Percentiles rank a stretch among this genome's conserved stretches.
These are phyloP conservation scores for Fusarium armeniacum DNA, from an alignment of 2,329 filamentous ascomycete species.

Conservation along the genomic window DNA sequence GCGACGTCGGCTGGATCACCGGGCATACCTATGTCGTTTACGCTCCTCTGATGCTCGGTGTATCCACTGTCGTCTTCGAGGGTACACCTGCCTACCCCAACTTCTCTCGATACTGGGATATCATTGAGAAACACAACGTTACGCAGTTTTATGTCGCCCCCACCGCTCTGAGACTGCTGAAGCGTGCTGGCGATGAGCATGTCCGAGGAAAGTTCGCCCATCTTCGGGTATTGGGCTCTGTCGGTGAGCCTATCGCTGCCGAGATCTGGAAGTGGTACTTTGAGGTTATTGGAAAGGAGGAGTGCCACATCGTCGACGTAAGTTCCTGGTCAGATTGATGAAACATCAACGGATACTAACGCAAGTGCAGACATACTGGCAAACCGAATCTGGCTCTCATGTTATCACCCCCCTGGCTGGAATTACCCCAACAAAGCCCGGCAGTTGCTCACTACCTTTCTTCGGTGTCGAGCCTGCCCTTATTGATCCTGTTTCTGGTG, in stretches of 20 bases:
- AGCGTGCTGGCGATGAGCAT: constrained; percentile 94
- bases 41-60: constrained; percentile 90
- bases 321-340: constrained; percentile 59
- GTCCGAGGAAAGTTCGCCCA: constrained; percentile 91
- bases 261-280: constrained; percentile 99
- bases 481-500: constrained; percentile 94
- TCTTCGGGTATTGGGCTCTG: constrained; percentile 90
- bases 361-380: constrained; percentile 89
- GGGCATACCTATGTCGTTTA: constrained; percentile 99
- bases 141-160: constrained; percentile 99
- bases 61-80: constrained; percentile 96
- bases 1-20: constrained; percentile 99
- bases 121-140: constrained; percentile 93
- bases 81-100: constrained; percentile 97
- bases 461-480: constrained; percentile 98
- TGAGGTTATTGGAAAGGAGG: constrained; percentile 92
- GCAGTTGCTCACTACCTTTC: constrained; percentile 95
- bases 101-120: constrained; percentile 99
- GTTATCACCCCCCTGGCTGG: constrained; percentile 95
- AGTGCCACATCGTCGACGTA: constrained; percentile 94
- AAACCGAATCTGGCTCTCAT: constrained; percentile 98
- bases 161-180: constrained; percentile 90
- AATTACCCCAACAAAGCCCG: constrained; percentile 95
- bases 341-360: constrained; percentile 30
- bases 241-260: constrained; percentile 96